Conservation (phyloP, 192 early-diverging fungal species). For the Phlyctochytrium planicorne region DNA sequence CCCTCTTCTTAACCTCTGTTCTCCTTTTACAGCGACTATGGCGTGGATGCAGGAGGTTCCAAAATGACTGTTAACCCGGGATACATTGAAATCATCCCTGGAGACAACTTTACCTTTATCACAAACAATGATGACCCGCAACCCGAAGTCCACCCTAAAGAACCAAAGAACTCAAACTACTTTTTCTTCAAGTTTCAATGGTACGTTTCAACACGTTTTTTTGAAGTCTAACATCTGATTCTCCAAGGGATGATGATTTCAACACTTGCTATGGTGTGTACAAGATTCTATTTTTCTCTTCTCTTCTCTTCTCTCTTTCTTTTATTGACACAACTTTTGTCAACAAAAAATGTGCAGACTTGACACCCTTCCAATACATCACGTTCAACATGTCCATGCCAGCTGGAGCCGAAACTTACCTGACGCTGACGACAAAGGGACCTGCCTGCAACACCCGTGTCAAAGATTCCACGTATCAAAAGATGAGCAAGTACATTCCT, state of each 20-base stretch:
- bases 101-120: no score
- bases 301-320: no score
- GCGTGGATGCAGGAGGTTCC: constrained; percentile 3
- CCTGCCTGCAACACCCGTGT: constrained; percentile 9
- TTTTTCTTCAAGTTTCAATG: constrained; percentile 21
- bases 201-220: no score
- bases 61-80: no score
- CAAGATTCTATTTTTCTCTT: no score
- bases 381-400: constrained; percentile 25
- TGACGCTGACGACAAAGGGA: constrained; percentile 24
- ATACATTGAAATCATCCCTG: no score
- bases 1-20: no score
- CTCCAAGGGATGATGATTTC: background rate
- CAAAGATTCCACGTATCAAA: background rate
- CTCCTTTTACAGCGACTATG: no score
- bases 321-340: no score
- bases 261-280: background rate
- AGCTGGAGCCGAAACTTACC: constrained; percentile 16
- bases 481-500: background rate
- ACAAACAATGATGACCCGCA: background rate
- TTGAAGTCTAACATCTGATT: background rate
- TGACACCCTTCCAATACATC: constrained; percentile 18
- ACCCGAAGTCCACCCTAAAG: constrained; percentile 4
- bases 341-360: no score
- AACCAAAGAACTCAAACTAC: constrained; percentile 15